Conservation (phyloP, 2,329 filamentous ascomycete genomes). For the Sporothrix sp. region DNA sequence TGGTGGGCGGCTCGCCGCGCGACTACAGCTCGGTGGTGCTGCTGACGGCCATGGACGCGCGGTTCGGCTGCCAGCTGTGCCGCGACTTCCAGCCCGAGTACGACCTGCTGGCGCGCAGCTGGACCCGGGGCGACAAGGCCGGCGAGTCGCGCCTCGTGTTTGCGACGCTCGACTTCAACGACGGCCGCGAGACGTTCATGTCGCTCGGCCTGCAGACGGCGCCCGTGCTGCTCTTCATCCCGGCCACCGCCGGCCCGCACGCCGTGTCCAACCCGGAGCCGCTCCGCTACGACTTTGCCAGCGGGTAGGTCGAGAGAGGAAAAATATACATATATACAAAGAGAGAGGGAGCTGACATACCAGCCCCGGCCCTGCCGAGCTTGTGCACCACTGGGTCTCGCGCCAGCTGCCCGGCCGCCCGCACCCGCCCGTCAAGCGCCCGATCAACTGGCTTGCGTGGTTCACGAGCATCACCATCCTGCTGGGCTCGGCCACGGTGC, state of each 20-base stretch:
- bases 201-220: conserved; percentile 92
- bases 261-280: conserved; percentile 62
- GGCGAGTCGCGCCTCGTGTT: conserved; percentile 66
- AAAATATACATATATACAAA: not conserved
- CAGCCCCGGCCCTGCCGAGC: conserved; percentile 66
- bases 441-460: conserved; percentile 78
- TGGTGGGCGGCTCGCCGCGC: conserved; percentile 64
- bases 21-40: conserved; percentile 78
- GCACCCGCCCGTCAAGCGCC: conserved; percentile 68
- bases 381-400: conserved; percentile 67
- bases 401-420: conserved; percentile 70
- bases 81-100: conserved; percentile 90
- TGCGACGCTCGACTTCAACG: conserved; percentile 75
- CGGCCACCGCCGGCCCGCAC: conserved; percentile 70
- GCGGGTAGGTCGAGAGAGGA: conserved; percentile 47
- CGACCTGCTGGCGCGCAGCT: conserved; percentile 76
- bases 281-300: conserved; percentile 73
- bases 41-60: conserved; percentile 73
- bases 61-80: conserved; percentile 80
- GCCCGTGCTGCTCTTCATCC: conserved; percentile 80
- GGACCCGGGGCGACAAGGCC: conserved; percentile 73
- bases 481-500: conserved; percentile 58
- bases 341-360: not conserved
- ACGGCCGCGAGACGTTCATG: conserved; percentile 78
- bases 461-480: conserved; percentile 56